Conservation (phyloP, 2,329 filamentous ascomycete genomes). For the Trichoderma sp. region DNA sequence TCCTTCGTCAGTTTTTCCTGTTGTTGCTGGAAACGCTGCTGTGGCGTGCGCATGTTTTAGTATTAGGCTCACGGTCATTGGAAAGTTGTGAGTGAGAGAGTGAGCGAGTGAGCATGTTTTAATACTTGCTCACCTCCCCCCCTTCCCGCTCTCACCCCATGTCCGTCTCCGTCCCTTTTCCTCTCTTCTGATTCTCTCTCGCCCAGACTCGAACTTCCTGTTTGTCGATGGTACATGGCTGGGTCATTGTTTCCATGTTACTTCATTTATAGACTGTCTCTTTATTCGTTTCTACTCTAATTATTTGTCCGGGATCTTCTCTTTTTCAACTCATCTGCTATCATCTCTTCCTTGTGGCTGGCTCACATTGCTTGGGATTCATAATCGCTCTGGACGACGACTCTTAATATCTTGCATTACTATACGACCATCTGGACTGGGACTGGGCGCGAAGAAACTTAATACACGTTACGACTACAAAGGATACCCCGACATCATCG, state of each 20-base stretch:
- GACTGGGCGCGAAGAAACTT: not conserved
- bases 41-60: slow-evolving; percentile 4
- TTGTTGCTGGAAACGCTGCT: too few relatives aligned
- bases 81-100: too few relatives aligned
- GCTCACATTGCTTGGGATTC: slow-evolving; percentile 31
- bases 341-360: slow-evolving; percentile 40
- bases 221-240: not conserved
- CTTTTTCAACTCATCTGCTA: slow-evolving; percentile 33
- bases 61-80: not conserved
- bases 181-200: not conserved
- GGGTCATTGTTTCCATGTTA: not conserved
- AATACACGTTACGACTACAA: not conserved
- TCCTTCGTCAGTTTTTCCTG: too few relatives aligned
- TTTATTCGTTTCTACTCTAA: not conserved
- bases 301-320: not conserved
- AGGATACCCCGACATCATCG: not conserved
- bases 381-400: not conserved
- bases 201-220: not conserved
- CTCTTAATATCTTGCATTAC: slow-evolving; percentile 1
- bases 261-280: not conserved
- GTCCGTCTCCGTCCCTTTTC: not conserved
- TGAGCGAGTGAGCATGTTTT: slow-evolving; percentile 18
- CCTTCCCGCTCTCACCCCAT: not conserved
- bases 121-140: slow-evolving; percentile 25
- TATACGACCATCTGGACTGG: not conserved